Base-by-base conservation (phyloP, 441 rosid genomes). In the Lepidium campestre region DNA sequence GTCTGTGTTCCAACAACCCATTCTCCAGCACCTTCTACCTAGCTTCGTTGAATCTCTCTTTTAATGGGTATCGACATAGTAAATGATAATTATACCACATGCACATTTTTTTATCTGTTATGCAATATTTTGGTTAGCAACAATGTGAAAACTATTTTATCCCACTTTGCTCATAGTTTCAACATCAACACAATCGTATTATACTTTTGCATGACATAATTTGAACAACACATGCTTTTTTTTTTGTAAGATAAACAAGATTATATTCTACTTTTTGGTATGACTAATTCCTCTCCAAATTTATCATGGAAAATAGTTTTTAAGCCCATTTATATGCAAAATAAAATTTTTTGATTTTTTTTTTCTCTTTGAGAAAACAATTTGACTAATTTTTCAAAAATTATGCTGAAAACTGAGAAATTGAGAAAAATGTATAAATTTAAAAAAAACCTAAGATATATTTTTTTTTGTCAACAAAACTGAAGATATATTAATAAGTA, bases 1-100 rank as follows among this genome's bases (percentile, higher is more conserved):
- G 74, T 70, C 62, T 44, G 41, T 61, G 14, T 50, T 44, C 67
- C 65, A 17, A 35, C 54, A n/a, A n/a, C n/a, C 59, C 57, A 64
- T 50, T 19, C 47, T 29, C 25, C 53, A 9, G 9, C 67, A 45
- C 32, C 27, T n/a, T n/a, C n/a, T n/a, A n/a, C n/a, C n/a, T n/a
- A n/a, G n/a, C n/a, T n/a, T n/a, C n/a, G n/a, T n/a, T n/a, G n/a
- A n/a, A n/a, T n/a, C n/a, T n/a, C n/a, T n/a, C n/a, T n/a, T n/a
- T n/a, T n/a, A n/a, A n/a, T n/a, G n/a, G n/a, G n/a, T n/a, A n/a
- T n/a, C n/a, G n/a, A n/a, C n/a, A n/a, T n/a, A n/a, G n/a, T n/a
- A n/a, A n/a, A n/a, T n/a, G n/a, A n/a, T n/a, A n/a, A n/a, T n/a
- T n/a, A n/a, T n/a, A n/a, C n/a, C n/a, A n/a, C n/a, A n/a, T n/a